phyloP scores from a whole-genome alignment of 2,329 filamentous ascomycete genomes.

The Ascochyta clinopodiicola region DNA sequence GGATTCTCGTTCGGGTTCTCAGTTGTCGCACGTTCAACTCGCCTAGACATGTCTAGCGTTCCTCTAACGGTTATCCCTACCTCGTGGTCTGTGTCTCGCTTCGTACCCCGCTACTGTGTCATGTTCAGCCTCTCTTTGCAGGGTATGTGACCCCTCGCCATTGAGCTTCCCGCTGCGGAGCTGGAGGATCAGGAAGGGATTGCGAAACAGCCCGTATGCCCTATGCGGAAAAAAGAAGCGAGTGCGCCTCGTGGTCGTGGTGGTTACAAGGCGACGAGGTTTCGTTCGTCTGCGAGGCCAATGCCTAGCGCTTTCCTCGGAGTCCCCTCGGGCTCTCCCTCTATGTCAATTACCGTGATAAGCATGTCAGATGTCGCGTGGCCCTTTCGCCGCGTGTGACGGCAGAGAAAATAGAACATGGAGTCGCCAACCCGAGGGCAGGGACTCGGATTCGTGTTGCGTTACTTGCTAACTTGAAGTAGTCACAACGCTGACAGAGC shows the following conservation, averaged over 20 bases:
- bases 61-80: constrained; percentile 27
- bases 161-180: constrained; percentile 15
- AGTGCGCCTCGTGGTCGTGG: background rate
- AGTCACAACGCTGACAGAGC: constrained; percentile 2
- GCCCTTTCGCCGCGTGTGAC: background rate
- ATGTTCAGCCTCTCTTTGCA: constrained; percentile 17
- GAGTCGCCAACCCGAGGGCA: constrained; percentile 13
- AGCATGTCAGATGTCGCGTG: constrained; percentile 10
- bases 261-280: background rate
- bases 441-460: constrained; percentile 17
- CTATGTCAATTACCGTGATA: background rate
- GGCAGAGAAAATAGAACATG: constrained; percentile 5
- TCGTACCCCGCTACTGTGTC: constrained; percentile 26
- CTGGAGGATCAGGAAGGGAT: constrained; percentile 10
- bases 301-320: background rate
- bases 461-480: constrained; percentile 8
- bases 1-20: constrained; percentile 9
- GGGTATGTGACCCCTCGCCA: background rate
- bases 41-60: constrained; percentile 26
- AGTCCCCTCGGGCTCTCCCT: background rate
- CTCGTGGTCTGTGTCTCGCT: constrained; percentile 23
- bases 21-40: background rate
- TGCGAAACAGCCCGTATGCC: constrained; percentile 5
- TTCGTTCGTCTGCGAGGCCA: background rate
- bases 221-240: constrained; percentile 13